A percentile compares a stretch with the other conserved stretches of the same genome.
These are phyloP conservation scores for Plasmodium knowlesi DNA, from an alignment of 169 alveolate species.

Conservation along the genomic window DNA sequence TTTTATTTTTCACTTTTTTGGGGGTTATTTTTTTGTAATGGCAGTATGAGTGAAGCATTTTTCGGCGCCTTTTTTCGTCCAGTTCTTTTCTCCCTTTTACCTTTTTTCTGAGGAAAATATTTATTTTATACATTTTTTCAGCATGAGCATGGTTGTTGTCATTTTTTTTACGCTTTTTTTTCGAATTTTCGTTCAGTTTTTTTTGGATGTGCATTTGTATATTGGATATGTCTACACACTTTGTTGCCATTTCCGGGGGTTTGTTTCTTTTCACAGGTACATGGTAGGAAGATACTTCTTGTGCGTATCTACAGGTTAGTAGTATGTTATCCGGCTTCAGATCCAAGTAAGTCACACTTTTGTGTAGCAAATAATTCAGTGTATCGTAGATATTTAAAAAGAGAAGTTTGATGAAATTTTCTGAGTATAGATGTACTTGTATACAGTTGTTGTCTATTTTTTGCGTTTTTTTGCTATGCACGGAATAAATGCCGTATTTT, in stretches of 20 bases:
- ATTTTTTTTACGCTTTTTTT: neutral
- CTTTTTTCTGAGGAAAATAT: neutral
- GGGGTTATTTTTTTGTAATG: constrained; percentile 11
- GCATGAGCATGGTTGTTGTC: neutral
- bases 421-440: constrained; percentile 41
- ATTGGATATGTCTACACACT: constrained; percentile 2
- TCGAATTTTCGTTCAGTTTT: neutral
- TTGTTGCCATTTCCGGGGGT: neutral
- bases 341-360: constrained; percentile 54
- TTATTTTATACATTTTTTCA: neutral
- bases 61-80: neutral
- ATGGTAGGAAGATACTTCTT: constrained; percentile 14
- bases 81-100: neutral
- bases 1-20: constrained; percentile 46
- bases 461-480: constrained; percentile 4
- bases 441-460: neutral
- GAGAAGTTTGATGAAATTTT: constrained; percentile 20
- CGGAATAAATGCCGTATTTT: constrained; percentile 32
- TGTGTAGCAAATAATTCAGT: constrained; percentile 33
- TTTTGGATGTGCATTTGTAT: neutral
- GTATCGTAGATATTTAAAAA: constrained; percentile 48
- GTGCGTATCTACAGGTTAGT: neutral
- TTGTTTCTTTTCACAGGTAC: constrained; percentile 3
- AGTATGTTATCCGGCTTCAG: constrained; percentile 70
- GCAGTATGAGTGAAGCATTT: neutral